Evolutionary conservation across 257 asterid genomes (phyloP).

Genomic region (Solanum pimpinellifolium): DNA sequence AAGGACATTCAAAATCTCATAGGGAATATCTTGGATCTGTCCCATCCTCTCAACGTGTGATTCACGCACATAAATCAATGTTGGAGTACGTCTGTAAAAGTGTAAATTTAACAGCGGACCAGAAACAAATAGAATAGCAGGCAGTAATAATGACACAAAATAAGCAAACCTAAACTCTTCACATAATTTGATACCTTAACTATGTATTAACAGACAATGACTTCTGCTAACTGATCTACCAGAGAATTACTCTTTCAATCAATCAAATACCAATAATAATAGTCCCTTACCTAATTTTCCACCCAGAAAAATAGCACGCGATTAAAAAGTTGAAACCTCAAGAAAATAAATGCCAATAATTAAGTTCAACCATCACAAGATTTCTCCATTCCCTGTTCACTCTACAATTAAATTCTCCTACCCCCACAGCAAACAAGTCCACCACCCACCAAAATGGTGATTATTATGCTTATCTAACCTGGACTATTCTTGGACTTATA

Average conservation of each 20-base stretch:
- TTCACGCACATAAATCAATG: conserved; percentile 91
- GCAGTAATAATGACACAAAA: background rate
- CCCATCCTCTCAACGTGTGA: conserved; percentile 93
- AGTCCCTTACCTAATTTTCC: background rate
- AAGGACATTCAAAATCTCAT: conserved; percentile 95
- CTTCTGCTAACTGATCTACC: background rate
- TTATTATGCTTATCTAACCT: background rate
- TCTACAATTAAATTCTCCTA: background rate
- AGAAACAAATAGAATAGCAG: background rate
- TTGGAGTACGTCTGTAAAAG: conserved; percentile 80
- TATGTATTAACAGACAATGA: background rate
- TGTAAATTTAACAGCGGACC: background rate
- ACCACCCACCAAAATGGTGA: background rate
- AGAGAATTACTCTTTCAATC: background rate
- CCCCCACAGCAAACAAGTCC: background rate
- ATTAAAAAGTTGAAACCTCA: background rate
- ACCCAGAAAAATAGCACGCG: background rate
- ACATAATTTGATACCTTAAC: background rate
- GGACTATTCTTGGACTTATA: background rate
- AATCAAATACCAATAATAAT: background rate
- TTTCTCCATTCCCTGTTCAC: background rate
- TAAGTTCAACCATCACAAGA: background rate
- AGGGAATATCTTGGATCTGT: conserved; percentile 79
- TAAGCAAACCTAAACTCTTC: background rate
- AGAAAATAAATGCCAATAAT: background rate